Percentiles rank a stretch among this genome's conserved stretches.
Evolutionary conservation across 139 green algal species (phyloP).

Genomic region (Tetradesmus lagerheimii): DNA sequence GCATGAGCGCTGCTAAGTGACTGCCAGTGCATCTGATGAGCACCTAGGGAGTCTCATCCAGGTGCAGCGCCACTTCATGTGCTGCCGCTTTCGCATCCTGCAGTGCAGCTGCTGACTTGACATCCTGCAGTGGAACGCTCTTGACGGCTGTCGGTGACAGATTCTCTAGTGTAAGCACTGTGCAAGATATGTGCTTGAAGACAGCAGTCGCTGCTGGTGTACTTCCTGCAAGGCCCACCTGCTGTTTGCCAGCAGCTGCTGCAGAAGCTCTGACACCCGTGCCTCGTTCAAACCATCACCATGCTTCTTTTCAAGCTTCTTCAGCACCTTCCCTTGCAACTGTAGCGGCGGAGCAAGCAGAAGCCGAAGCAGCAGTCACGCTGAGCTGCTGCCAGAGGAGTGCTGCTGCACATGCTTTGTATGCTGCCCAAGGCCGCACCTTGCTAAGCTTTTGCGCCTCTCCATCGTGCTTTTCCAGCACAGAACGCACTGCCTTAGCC

Average conservation of each 20-base stretch:
- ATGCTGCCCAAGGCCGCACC: not conserved
- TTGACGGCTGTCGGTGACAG: too few species aligned
- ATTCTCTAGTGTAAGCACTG: too few species aligned
- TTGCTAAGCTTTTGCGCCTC: constrained; percentile 1
- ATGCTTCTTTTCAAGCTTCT: constrained; percentile 19
- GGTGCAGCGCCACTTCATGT: too few species aligned
- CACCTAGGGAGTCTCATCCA: too few species aligned
- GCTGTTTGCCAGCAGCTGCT: not conserved
- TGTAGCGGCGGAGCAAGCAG: not conserved
- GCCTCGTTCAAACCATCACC: too few species aligned
- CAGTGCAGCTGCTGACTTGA: too few species aligned
- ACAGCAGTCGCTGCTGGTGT: not conserved
- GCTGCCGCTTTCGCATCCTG: not conserved
- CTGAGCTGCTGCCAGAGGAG: not conserved
- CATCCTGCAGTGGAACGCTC: too few species aligned
- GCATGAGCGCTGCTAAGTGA: not conserved
- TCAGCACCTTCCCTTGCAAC: not conserved
- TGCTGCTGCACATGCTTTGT: not conserved
- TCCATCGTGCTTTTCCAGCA: not conserved
- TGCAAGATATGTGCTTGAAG: too few species aligned
- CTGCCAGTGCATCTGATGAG: too few species aligned
- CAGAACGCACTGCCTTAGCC: not conserved
- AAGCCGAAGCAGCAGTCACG: not conserved
- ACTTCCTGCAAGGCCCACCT: not conserved
- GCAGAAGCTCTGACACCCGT: not conserved